Conservation (phyloP, 2,329 filamentous ascomycete genomes). For the Cercospora zeae-maydis region DNA sequence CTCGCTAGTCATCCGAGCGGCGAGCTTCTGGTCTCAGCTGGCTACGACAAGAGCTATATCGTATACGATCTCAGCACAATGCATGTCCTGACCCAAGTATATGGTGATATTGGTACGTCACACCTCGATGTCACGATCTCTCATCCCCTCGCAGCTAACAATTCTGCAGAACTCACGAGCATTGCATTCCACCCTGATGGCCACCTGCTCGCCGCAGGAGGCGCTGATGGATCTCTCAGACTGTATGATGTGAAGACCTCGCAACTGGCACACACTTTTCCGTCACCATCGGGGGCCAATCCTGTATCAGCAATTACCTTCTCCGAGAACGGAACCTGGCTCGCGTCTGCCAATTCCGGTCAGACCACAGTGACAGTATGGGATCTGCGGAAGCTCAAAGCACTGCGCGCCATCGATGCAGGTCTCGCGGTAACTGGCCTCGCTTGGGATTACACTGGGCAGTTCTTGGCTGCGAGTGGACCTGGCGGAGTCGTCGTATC, state of each 20-base stretch:
- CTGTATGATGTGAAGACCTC: conserved; percentile 84
- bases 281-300: conserved; percentile 46
- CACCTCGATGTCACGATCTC: neutral
- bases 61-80: conserved; percentile 74
- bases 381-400: conserved; percentile 81
- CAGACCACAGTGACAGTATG: conserved; percentile 80
- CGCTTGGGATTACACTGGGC: conserved; percentile 90
- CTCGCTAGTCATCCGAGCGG: conserved; percentile 79
- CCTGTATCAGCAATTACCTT: conserved; percentile 76
- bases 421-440: conserved; percentile 73
- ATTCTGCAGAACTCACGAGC: conserved; percentile 61
- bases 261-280: conserved; percentile 70
- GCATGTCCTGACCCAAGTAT: conserved; percentile 72
- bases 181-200: conserved; percentile 93
- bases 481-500: conserved; percentile 79
- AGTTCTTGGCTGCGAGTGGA: conserved; percentile 82
- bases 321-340: conserved; percentile 96
- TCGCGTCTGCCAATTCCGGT: conserved; percentile 75
- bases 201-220: conserved; percentile 85
- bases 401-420: conserved; percentile 80
- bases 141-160: conserved; percentile 30
- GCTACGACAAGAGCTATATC: conserved; percentile 86
- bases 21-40: conserved; percentile 79
- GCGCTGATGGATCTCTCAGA: conserved; percentile 74
- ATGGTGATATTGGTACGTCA: conserved; percentile 70